Percentiles rank a stretch among this genome's conserved stretches.
Conservation (phyloP, 768 basidiomycete genomes). For the Boletus sp. region DNA sequence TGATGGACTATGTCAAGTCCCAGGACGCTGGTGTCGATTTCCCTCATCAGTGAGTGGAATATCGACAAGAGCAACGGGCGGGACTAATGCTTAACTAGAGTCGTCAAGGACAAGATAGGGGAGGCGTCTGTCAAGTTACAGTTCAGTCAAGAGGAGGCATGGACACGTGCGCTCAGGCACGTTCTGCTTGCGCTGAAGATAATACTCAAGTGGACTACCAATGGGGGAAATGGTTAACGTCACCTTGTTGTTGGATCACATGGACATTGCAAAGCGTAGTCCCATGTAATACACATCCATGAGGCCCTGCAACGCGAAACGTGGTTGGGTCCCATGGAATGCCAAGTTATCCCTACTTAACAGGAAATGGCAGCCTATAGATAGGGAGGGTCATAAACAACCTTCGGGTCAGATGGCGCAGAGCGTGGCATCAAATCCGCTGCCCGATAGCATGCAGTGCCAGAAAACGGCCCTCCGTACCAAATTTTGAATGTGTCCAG, state of each 20-base stretch:
- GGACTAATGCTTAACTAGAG: conserved; percentile 42
- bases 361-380: not conserved
- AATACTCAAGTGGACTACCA: conserved; percentile 83
- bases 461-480: not conserved
- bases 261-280: not conserved
- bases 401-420: not conserved
- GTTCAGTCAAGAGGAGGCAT: conserved; percentile 92
- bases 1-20: conserved; percentile 81
- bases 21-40: conserved; percentile 74
- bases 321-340: not conserved
- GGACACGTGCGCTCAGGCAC: conserved; percentile 92
- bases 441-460: not conserved
- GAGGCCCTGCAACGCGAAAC: not conserved
- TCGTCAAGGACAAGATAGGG: conserved; percentile 92
- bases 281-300: not conserved
- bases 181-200: conserved; percentile 88
- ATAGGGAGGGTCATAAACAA: not conserved
- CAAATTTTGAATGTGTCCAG: not conserved
- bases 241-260: not conserved
- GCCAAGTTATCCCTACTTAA: not conserved
- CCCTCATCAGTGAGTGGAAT: conserved; percentile 74
- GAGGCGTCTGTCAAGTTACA: conserved; percentile 93
- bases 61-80: not conserved
- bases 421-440: not conserved
- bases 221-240: conserved; percentile 61